These are phyloP conservation scores for Solanum pimpinellifolium DNA, from an alignment of 257 asterid genomes.

Conservation along the genomic window DNA sequence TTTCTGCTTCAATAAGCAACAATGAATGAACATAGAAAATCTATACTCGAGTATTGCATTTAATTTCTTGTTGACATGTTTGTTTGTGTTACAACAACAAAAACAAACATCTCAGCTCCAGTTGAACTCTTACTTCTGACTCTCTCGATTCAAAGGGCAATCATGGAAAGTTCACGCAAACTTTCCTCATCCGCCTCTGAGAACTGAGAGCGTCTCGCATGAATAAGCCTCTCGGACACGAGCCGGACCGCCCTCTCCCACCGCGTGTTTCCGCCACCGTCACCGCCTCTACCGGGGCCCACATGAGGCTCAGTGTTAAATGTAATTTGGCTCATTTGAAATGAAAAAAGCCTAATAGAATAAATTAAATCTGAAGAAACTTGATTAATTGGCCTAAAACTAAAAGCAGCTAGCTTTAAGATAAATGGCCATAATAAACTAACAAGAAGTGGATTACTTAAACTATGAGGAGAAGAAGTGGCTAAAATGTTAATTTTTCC, in stretches of 20 bases:
- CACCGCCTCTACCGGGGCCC: background rate
- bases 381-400: background rate
- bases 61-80: background rate
- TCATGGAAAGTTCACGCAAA: slow-evolving; percentile 1
- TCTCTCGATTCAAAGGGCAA: background rate
- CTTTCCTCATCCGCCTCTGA: background rate
- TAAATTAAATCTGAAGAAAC: background rate
- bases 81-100: background rate
- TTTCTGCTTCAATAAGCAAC: background rate
- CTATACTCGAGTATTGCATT: background rate
- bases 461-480: background rate
- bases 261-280: background rate
- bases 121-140: background rate
- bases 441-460: background rate
- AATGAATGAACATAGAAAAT: background rate
- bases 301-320: background rate
- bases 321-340: background rate
- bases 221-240: background rate
- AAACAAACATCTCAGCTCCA: background rate
- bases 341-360: background rate
- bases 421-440: background rate
- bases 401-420: background rate
- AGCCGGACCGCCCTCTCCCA: background rate
- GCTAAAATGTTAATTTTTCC: background rate
- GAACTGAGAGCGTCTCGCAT: background rate